phyloP scores from a whole-genome alignment of 2,329 filamentous ascomycete species.

The Hymenoscyphus linearis region DNA sequence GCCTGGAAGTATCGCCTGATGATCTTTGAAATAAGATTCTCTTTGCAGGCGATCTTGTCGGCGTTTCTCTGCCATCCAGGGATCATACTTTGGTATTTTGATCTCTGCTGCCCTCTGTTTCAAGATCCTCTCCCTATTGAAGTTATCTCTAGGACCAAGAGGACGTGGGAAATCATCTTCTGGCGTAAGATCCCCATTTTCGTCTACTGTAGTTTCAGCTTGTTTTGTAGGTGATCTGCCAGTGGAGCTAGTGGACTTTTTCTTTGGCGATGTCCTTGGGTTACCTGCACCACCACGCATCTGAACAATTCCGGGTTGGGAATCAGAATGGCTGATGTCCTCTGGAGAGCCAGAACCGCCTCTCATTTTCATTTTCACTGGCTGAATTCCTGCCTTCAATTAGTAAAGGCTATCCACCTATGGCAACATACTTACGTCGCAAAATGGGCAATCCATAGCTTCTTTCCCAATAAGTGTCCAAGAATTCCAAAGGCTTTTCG shows the following conservation, averaged over 20 bases:
- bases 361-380: background rate
- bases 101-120: slow-evolving; percentile 10
- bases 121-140: slow-evolving; percentile 19
- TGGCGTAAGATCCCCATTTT: too few species aligned
- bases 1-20: slow-evolving; percentile 26
- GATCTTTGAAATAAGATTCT: slow-evolving; percentile 18
- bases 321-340: background rate
- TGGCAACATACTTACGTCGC: slow-evolving; percentile 19
- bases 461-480: slow-evolving; percentile 28
- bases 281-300: background rate
- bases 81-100: slow-evolving; percentile 13
- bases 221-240: too few species aligned
- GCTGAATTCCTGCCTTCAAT: background rate
- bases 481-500: slow-evolving; percentile 28
- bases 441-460: slow-evolving; percentile 25
- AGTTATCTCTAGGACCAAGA: slow-evolving; percentile 26
- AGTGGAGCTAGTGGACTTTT: background rate
- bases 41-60: slow-evolving; percentile 19
- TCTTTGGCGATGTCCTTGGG: background rate
- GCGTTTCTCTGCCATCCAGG: slow-evolving; percentile 19
- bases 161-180: background rate
- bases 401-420: background rate
- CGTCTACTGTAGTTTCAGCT: too few species aligned
- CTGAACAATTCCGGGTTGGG: background rate
- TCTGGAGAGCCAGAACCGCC: background rate